phyloP scores from a whole-genome alignment of 129 eudicot species.

The Daucus carota region DH1_v3.0 NC_030387.2:39722001-39722500 shows the following conservation, averaged over 20 bases:
- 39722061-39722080: slow-evolving; percentile 78
- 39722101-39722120: background rate
- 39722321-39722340: slow-evolving; percentile 73
- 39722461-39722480: slow-evolving; percentile 37
- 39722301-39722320: slow-evolving; percentile 69
- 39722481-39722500: background rate
- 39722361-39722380: slow-evolving; percentile 47
- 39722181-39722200: background rate
- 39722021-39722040: slow-evolving; percentile 85
- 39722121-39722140: background rate
- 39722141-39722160: background rate
- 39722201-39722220: background rate
- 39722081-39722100: background rate
- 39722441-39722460: slow-evolving; percentile 87
- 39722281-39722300: slow-evolving; percentile 77
- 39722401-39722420: slow-evolving; percentile 47
- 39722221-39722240: background rate
- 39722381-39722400: slow-evolving; percentile 79
- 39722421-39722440: slow-evolving; percentile 55
- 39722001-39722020: slow-evolving; percentile 87
- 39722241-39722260: background rate
- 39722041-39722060: slow-evolving; percentile 69
- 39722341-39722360: slow-evolving; percentile 81
- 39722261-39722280: slow-evolving; percentile 67
- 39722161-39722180: background rate